Evolutionary conservation across 2,329 filamentous ascomycete genomes (phyloP).

Genomic region (Boeremia lycopersici): DNA sequence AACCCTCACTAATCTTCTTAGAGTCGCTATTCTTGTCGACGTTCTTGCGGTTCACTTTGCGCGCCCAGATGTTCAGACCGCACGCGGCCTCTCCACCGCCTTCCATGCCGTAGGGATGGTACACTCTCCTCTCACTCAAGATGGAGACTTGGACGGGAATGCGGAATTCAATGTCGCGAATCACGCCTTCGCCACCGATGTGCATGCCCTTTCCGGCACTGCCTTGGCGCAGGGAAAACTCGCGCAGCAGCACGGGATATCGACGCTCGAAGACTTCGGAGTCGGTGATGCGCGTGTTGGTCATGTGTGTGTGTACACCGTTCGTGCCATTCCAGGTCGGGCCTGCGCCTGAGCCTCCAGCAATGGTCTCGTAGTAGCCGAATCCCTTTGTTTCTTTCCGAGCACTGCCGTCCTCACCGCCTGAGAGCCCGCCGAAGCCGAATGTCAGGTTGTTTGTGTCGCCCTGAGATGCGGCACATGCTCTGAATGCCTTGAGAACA

Average conservation of each 20-base stretch:
- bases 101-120: slow-evolving; percentile 79
- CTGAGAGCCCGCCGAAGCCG: slow-evolving; percentile 68
- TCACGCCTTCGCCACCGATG: slow-evolving; percentile 75
- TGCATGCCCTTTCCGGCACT: slow-evolving; percentile 71
- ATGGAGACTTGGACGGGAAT: slow-evolving; percentile 80
- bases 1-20: slow-evolving; percentile 27
- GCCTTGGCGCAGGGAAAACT: slow-evolving; percentile 69
- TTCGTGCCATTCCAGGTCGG: slow-evolving; percentile 74
- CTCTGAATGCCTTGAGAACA: slow-evolving; percentile 78
- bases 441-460: slow-evolving; percentile 87
- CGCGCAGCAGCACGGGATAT: slow-evolving; percentile 74
- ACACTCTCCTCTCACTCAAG: slow-evolving; percentile 75
- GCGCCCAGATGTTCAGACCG: slow-evolving; percentile 87
- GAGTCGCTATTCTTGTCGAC: slow-evolving; percentile 34
- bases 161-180: slow-evolving; percentile 81
- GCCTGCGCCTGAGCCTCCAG: slow-evolving; percentile 76
- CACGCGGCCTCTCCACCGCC: slow-evolving; percentile 80
- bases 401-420: slow-evolving; percentile 17
- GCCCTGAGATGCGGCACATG: slow-evolving; percentile 79
- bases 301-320: slow-evolving; percentile 85
- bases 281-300: slow-evolving; percentile 84
- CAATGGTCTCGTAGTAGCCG: slow-evolving; percentile 87
- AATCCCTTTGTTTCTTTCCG: slow-evolving; percentile 71
- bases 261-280: slow-evolving; percentile 78
- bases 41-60: slow-evolving; percentile 60